phyloP scores from a whole-genome alignment of 805 yeast species.

The Ogataea salicorniae region DNA sequence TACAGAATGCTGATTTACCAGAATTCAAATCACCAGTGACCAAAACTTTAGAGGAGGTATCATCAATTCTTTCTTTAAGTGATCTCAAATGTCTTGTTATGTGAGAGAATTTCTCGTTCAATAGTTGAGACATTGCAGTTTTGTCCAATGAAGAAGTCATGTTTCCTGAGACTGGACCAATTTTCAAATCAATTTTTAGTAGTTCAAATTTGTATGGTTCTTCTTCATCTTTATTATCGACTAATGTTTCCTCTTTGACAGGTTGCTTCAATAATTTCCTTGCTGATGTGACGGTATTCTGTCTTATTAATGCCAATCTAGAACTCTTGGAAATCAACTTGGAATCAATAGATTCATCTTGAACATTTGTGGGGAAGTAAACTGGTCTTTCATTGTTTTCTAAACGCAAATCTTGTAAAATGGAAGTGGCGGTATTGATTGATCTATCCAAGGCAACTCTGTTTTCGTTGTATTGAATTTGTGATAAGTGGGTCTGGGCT shows the following conservation, averaged over 20 bases:
- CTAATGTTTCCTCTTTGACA: constrained; percentile 1
- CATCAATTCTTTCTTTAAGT: constrained; percentile 78
- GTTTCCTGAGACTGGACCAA: constrained; percentile 42
- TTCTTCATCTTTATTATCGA: constrained; percentile 2
- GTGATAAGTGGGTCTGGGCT: constrained; percentile 51
- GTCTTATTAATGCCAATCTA: constrained; percentile 47
- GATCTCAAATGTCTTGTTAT: constrained; percentile 64
- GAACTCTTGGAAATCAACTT: constrained; percentile 45
- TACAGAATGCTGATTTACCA: constrained; percentile 94
- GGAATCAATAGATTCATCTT: constrained; percentile 25
- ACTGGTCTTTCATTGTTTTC: constrained; percentile 62
- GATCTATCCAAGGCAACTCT: constrained; percentile 59
- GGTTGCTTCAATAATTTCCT: constrained; percentile 10
- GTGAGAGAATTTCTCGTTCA: constrained; percentile 62
- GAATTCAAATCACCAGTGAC: constrained; percentile 97
- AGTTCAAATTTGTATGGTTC: constrained; percentile 47
- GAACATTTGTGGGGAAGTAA: constrained; percentile 49
- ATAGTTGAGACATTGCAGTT: constrained; percentile 59
- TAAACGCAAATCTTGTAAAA: constrained; percentile 43
- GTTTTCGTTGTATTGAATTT: constrained; percentile 72
- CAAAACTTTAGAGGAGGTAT: constrained; percentile 87
- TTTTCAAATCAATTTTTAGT: constrained; percentile 55
- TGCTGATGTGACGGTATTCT: constrained; percentile 28
- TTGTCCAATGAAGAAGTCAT: constrained; percentile 58
- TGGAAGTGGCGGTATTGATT: constrained; percentile 46